Conservation (phyloP, 768 basidiomycete species). For the button mushroom (Agaricus bisporus) region DNA sequence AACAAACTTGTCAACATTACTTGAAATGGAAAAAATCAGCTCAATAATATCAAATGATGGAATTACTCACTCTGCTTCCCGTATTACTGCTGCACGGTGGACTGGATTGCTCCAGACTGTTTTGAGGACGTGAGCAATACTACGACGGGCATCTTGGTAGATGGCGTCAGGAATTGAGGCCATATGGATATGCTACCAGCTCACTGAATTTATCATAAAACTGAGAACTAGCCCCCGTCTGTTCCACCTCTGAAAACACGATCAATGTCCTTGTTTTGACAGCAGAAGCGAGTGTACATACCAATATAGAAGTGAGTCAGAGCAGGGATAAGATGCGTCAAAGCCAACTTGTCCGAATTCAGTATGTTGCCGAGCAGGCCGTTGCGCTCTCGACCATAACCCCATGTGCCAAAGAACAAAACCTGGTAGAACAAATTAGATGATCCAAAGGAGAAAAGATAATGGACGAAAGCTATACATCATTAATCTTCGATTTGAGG, state of each 20-base stretch:
- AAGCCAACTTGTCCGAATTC: conserved; percentile 77
- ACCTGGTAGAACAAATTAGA: conserved; percentile 36
- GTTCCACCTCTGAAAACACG: conserved; percentile 75
- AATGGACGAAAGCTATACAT: conserved; percentile 42
- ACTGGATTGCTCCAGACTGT: conserved; percentile 87
- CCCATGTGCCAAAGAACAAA: conserved; percentile 66
- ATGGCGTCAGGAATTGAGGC: neutral
- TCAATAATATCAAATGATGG: neutral
- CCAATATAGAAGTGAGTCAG: conserved; percentile 95
- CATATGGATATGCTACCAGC: conserved; percentile 20
- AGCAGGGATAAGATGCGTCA: conserved; percentile 86
- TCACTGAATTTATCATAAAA: conserved; percentile 97
- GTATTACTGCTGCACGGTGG: conserved; percentile 81
- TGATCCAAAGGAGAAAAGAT: neutral
- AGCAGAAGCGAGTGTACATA: conserved; percentile 24
- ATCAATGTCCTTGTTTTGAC: neutral
- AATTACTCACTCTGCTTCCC: conserved; percentile 61
- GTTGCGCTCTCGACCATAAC: conserved; percentile 56
- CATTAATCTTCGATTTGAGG: conserved; percentile 92
- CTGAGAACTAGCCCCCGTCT: conserved; percentile 95
- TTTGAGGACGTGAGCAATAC: conserved; percentile 83
- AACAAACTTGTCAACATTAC: conserved; percentile 89
- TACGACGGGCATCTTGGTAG: conserved; percentile 46
- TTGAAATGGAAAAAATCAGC: conserved; percentile 21
- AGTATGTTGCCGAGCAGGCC: conserved; percentile 80